Base-by-base conservation (phyloP, 2,329 filamentous ascomycete genomes). In the Fusarium humuli region DNA sequence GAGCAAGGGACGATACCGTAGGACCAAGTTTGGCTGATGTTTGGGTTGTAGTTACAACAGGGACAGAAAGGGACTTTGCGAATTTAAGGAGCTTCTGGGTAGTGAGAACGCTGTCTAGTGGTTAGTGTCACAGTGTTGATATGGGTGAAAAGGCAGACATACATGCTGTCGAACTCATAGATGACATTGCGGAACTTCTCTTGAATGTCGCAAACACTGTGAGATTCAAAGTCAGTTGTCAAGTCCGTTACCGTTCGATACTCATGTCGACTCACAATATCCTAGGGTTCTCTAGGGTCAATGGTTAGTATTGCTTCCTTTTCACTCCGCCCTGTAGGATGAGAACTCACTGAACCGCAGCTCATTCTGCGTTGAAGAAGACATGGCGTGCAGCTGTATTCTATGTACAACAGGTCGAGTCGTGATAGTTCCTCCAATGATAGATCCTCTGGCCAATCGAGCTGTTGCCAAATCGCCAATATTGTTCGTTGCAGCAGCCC, bases 181-280 rank as follows among this genome's bases (percentile, higher is more conserved):
- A 98, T 97, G 59, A 90, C 91, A 11, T 85, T 84, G 66, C 93
- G 88, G 82, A 98, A 98, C 80, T 94, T 97, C 73, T 98, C 95
- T 83, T 98, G 95, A 69, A 98, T 86, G 77, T 98, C 95, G 83
- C 95, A 98, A 78, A 98, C 88, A 76, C 94, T 98, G 34, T 23
- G 20, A 23, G 6, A 9, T 6, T 42, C 45, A 30, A 23, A 37
- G 34, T 66, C 47, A 41, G 16, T 34, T 46, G 25, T 11, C 27
- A n/a, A 18, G 14, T 16, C 13, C 7, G 37, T 6, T 14, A 18
- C 32, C 83, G 77, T 73, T 87, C 84, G 87, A 84, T 75, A 87
- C 77, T 41, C 79, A 42, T 27, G 23, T 41, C 16, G 10, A n/a
- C 49, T 22, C 20, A 53, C 49, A 88, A 85, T 76, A 88, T 77